Evolutionary conservation across 306 rosid genomes (phyloP), one percentile per base, ranked within the genome.

Genomic region (Vachellia pachyceras): DNA sequence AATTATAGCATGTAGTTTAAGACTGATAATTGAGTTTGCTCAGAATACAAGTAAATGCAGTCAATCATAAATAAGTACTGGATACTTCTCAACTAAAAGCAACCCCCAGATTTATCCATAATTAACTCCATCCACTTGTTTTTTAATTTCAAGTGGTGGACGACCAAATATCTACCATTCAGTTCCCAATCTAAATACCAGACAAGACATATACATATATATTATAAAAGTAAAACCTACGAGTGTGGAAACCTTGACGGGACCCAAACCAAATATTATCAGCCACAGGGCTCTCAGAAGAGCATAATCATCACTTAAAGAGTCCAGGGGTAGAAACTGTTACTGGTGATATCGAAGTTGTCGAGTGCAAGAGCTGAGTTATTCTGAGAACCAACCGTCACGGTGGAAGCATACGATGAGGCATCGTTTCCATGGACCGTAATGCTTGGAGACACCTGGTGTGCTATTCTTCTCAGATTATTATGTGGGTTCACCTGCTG

Each of bases 381-480:
- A 35, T 89, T 88, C 36, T 88, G 92, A 20, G 84, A 88, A n/a
- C 91, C 88, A 64, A 75, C 80, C 4, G 86, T 57, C 29, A 85
- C 76, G 40, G 90, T 83, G 40, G 90, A 86, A 5, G 84, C 58
- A 40, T 78, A 91, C 0, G 91, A 75, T 0, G 91, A 75, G 57
- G 63, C 82, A 10, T 90, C 88, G 39, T 93, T 89, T 67, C 89
- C 93, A 1, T 82, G 85, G 70, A 93, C 75, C 11, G 84, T 89
- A 75, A 94, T 78, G 41, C 89, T 87, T 11, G 94, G 96, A 0
- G 97, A 87, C 40, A 90, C 89, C n/a, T n/a, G n/a, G 7, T 88
- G 91, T 4, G 97, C 82, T 76, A 50, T 67, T 70, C 87, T 47
- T 3, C 77, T 80, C 17, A 83, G 58, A 44, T 78, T 86, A 58